A percentile compares a stretch with the other conserved stretches of the same genome.
These are phyloP conservation scores for Dryas alaskensis DNA, from an alignment of 306 rosid species.

Conservation along the genomic window DNA sequence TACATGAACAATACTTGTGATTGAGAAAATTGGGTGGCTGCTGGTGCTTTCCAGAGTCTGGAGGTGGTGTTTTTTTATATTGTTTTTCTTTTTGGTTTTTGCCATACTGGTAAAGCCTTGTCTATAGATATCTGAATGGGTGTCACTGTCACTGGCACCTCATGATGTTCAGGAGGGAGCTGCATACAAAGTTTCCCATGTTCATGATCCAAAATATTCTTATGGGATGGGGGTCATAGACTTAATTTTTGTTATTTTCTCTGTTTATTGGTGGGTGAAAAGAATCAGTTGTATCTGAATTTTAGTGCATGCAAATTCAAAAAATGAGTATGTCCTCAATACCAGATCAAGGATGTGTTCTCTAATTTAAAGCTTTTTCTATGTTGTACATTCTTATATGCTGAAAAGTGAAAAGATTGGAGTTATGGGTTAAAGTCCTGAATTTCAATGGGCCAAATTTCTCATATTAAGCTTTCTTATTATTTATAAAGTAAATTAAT, in stretches of 20 bases:
- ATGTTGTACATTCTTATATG: no score
- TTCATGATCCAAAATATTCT: slow-evolving; percentile 31
- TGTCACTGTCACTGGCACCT: slow-evolving; percentile 38
- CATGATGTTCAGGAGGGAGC: slow-evolving; percentile 35
- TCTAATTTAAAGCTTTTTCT: neutral
- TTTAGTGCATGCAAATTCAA: slow-evolving; percentile 12
- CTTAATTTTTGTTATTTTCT: slow-evolving; percentile 5
- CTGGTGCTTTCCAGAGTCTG: slow-evolving; percentile 34
- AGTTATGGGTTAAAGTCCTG: no score
- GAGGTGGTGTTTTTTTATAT: slow-evolving; percentile 42
- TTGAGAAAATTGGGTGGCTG: slow-evolving; percentile 22
- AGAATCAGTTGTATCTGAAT: slow-evolving; percentile 37
- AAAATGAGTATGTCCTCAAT: slow-evolving; percentile 31
- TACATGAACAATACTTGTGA: slow-evolving; percentile 90
- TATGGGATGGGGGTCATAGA: slow-evolving; percentile 39
- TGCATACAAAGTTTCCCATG: slow-evolving; percentile 9
- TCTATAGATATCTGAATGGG: slow-evolving; percentile 44
- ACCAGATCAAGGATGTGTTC: slow-evolving; percentile 32
- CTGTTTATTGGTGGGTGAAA: slow-evolving; percentile 24
- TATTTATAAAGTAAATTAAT: no score
- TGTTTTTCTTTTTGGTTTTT: slow-evolving; percentile 39
- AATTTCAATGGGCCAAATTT: no score
- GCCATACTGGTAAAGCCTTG: slow-evolving; percentile 48
- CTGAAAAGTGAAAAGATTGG: no score
- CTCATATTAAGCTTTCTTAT: no score